Conservation (phyloP, 768 basidiomycete species). For the Collybia sp. region DNA sequence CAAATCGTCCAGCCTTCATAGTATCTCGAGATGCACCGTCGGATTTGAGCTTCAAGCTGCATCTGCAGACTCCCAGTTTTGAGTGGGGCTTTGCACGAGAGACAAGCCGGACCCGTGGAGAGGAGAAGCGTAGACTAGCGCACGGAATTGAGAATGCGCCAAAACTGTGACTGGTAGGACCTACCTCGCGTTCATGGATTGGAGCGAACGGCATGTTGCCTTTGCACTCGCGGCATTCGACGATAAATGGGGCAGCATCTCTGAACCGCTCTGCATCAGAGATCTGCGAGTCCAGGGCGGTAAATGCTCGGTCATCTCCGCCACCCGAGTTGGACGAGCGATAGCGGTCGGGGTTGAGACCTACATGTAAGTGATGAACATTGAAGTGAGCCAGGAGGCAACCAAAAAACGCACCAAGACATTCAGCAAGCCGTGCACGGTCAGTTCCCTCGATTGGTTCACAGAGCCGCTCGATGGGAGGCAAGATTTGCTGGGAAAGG, state of each 20-base stretch:
- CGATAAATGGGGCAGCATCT: slow-evolving; percentile 62
- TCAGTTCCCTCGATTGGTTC: slow-evolving; percentile 97
- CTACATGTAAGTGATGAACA: slow-evolving; percentile 21
- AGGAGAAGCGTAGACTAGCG: slow-evolving; percentile 63
- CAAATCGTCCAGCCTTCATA: slow-evolving; percentile 91
- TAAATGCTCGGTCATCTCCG: slow-evolving; percentile 62
- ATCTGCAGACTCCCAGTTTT: slow-evolving; percentile 61
- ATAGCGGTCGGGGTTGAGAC: slow-evolving; percentile 59
- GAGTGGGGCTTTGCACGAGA: slow-evolving; percentile 53
- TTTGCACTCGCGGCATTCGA: slow-evolving; percentile 77
- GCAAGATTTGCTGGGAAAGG: slow-evolving; percentile 85
- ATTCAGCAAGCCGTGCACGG: slow-evolving; percentile 87
- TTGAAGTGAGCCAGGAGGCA: background rate
- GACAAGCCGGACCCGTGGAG: slow-evolving; percentile 65
- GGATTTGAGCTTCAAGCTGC: slow-evolving; percentile 86
- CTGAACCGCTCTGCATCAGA: slow-evolving; percentile 86
- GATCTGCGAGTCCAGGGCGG: slow-evolving; percentile 83
- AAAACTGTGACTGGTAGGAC: slow-evolving; percentile 8
- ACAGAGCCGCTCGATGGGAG: slow-evolving; percentile 92
- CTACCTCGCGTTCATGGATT: slow-evolving; percentile 54
- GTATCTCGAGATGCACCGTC: slow-evolving; percentile 70
- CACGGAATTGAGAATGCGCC: slow-evolving; percentile 1
- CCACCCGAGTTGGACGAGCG: slow-evolving; percentile 29
- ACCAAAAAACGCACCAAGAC: slow-evolving; percentile 57
- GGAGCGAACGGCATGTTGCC: slow-evolving; percentile 52